Conservation (phyloP, 2,329 filamentous ascomycete genomes). For the Cladosporium sp. region DNA sequence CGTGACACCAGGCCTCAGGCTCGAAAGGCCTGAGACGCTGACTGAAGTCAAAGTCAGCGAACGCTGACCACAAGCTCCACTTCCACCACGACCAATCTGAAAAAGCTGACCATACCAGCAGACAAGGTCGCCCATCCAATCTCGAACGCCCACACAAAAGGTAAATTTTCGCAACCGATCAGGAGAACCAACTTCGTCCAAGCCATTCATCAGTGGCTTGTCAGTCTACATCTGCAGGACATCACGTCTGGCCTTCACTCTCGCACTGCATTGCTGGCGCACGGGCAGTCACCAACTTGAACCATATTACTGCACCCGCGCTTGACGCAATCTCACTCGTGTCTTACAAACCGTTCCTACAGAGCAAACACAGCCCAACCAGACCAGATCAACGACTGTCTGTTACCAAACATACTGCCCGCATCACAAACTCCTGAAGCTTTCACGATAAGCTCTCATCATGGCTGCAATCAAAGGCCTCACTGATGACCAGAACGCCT, state of each 20-base stretch:
- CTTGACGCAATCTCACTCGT: no score
- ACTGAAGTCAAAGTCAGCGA: not conserved
- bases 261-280: no score
- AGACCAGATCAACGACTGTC: not conserved
- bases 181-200: not conserved
- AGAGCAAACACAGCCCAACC: no score
- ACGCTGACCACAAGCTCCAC: not conserved
- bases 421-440: not conserved
- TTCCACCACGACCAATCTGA: not conserved
- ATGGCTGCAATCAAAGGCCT: slow-evolving; percentile 20
- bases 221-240: no score
- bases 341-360: no score
- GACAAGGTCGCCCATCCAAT: not conserved
- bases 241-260: no score
- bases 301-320: no score
- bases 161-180: not conserved
- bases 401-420: not conserved
- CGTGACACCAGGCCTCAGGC: not conserved
- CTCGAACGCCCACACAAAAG: not conserved
- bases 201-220: no score
- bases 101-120: not conserved
- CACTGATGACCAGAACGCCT: slow-evolving; percentile 14
- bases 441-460: no score
- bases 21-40: not conserved
- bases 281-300: not conserved